These are phyloP conservation scores for Termitomyces sp. DNA, from an alignment of 768 basidiomycete genomes.

Conservation along the genomic window DNA sequence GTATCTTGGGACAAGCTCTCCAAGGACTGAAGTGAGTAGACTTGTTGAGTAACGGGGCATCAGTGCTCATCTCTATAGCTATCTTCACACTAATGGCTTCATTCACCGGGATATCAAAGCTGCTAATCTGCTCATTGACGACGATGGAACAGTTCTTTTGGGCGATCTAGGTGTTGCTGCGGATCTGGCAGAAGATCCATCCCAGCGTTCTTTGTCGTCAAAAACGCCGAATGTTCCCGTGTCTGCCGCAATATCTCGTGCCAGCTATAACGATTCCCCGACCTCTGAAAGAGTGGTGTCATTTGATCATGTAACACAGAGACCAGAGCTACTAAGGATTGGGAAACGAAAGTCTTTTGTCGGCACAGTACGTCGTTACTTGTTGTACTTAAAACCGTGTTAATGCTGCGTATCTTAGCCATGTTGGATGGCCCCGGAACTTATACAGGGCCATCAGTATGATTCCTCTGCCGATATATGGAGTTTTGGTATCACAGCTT, in stretches of 20 bases:
- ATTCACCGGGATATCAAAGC: constrained; percentile 95
- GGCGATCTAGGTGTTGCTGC: constrained; percentile 94
- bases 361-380: constrained; percentile 60
- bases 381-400: not conserved
- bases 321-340: constrained; percentile 35
- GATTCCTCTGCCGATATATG: constrained; percentile 90
- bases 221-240: constrained; percentile 25
- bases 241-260: constrained; percentile 23
- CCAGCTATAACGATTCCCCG: constrained; percentile 6
- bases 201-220: constrained; percentile 18
- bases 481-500: constrained; percentile 94
- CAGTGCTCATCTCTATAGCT: constrained; percentile 35
- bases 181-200: constrained; percentile 65
- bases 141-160: constrained; percentile 84
- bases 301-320: constrained; percentile 25
- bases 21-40: constrained; percentile 75
- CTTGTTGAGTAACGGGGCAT: not conserved
- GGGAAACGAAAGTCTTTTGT: constrained; percentile 91
- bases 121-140: constrained; percentile 88
- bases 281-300: constrained; percentile 26
- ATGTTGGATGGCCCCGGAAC: constrained; percentile 96
- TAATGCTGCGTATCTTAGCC: constrained; percentile 39
- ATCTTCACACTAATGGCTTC: constrained; percentile 85
- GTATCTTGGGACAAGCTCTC: constrained; percentile 80
- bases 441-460: constrained; percentile 80